These are phyloP conservation scores for Naganishia liquefaciens DNA, from an alignment of 1,284 basidiomycete genomes.

Conservation along the genomic window DNA sequence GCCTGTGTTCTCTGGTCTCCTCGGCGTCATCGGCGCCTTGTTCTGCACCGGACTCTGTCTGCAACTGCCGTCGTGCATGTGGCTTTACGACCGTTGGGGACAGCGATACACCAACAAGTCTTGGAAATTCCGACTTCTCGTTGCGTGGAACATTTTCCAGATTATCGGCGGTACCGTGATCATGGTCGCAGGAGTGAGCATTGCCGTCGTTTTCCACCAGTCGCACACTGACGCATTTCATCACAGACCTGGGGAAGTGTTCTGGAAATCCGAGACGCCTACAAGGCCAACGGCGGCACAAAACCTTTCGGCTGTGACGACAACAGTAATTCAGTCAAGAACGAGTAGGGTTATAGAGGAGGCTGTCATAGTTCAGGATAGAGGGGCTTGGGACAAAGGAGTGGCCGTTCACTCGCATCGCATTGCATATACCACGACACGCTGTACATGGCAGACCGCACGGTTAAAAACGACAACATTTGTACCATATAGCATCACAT, in stretches of 20 bases:
- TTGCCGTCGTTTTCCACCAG: background rate
- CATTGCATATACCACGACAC: constrained; percentile 17
- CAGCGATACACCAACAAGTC: constrained; percentile 32
- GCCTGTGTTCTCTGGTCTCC: constrained; percentile 44
- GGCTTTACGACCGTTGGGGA: constrained; percentile 39
- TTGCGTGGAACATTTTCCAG: constrained; percentile 41
- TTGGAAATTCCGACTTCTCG: constrained; percentile 30
- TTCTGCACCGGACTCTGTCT: constrained; percentile 38
- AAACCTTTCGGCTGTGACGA: constrained; percentile 34
- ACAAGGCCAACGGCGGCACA: constrained; percentile 24
- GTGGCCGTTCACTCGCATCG: background rate
- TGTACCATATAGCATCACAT: constrained; percentile 22
- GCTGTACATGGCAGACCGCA: background rate
- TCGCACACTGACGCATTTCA: background rate
- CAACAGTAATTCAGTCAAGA: constrained; percentile 25
- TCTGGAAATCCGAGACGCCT: constrained; percentile 30
- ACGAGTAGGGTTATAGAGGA: background rate
- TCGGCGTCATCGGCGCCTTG: constrained; percentile 41
- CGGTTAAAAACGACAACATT: constrained; percentile 13
- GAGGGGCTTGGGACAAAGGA: background rate
- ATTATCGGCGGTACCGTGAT: constrained; percentile 48
- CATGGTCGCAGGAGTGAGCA: constrained; percentile 43
- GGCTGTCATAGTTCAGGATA: background rate
- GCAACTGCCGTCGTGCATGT: constrained; percentile 36
- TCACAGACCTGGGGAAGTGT: constrained; percentile 34